A percentile compares a stretch with the other conserved stretches of the same genome.
These are phyloP conservation scores for Arthrinium phaeospermum DNA, from an alignment of 2,329 filamentous ascomycete species.

Conservation along the genomic window DNA sequence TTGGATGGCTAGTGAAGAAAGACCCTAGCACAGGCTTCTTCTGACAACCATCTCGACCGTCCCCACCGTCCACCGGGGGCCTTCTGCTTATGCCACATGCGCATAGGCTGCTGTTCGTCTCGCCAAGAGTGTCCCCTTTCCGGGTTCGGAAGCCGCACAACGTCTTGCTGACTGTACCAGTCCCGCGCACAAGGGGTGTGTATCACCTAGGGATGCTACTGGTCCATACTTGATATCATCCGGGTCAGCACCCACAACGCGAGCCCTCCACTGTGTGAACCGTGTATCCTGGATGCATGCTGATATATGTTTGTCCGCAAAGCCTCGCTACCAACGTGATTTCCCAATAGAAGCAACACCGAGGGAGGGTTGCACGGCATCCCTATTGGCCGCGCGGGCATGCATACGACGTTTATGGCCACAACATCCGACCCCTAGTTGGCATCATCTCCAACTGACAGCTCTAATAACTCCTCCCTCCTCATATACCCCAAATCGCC, in stretches of 20 bases:
- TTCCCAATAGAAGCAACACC: neutral
- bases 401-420: neutral
- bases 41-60: neutral
- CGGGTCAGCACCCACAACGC: neutral
- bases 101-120: neutral
- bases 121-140: neutral
- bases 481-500: neutral
- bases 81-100: neutral
- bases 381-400: neutral
- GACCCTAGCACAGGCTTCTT: neutral
- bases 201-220: neutral
- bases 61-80: neutral
- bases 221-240: neutral
- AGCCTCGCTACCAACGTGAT: neutral
- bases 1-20: neutral
- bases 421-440: neutral
- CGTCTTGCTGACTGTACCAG: neutral
- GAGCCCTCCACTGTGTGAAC: neutral
- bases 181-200: neutral
- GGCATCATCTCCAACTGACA: neutral
- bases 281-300: neutral
- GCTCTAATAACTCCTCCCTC: neutral
- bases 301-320: neutral
- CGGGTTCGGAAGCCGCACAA: neutral
- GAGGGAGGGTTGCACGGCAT: slow-evolving; percentile 1